Percentiles rank a stretch among this genome's conserved stretches.
Evolutionary conservation across 768 basidiomycete genomes (phyloP).

Genomic region (Tulasnella sp.): DNA sequence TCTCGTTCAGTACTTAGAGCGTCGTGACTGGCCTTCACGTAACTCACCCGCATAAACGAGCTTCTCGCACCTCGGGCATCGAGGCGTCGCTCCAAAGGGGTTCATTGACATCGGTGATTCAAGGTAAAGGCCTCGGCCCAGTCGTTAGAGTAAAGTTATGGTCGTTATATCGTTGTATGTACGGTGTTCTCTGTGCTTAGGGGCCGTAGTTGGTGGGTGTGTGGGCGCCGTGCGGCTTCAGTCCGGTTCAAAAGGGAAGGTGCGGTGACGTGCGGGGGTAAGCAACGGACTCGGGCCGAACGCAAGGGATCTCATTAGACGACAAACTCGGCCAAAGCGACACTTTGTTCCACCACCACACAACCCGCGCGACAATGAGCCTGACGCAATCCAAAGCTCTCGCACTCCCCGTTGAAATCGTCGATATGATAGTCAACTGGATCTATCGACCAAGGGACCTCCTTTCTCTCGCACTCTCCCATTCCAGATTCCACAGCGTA

Average conservation of each 20-base stretch:
- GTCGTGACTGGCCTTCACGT: too few relatives aligned
- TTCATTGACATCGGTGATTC: constrained; percentile 46
- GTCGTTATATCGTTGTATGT: not conserved
- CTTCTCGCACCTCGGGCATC: constrained; percentile 70
- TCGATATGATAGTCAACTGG: not conserved
- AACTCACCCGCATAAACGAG: constrained; percentile 63
- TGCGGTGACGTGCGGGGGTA: not conserved
- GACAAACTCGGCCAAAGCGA: not conserved
- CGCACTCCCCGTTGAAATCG: not conserved
- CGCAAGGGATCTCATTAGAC: not conserved
- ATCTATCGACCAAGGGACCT: not conserved
- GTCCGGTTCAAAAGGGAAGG: constrained; percentile 2
- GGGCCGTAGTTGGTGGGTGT: not conserved
- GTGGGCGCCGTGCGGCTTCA: not conserved
- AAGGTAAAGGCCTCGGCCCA: not conserved
- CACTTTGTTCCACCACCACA: not conserved
- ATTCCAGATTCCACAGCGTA: not conserved
- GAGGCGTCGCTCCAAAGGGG: constrained; percentile 64
- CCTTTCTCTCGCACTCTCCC: not conserved
- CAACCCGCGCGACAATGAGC: not conserved
- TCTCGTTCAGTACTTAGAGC: not conserved
- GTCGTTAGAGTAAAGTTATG: not conserved
- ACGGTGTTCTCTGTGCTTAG: not conserved
- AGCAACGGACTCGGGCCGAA: not conserved
- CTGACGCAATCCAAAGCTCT: not conserved